Evolutionary conservation across 2,329 filamentous ascomycete species (phyloP).

Genomic region (Dissoconium aciculare): DNA sequence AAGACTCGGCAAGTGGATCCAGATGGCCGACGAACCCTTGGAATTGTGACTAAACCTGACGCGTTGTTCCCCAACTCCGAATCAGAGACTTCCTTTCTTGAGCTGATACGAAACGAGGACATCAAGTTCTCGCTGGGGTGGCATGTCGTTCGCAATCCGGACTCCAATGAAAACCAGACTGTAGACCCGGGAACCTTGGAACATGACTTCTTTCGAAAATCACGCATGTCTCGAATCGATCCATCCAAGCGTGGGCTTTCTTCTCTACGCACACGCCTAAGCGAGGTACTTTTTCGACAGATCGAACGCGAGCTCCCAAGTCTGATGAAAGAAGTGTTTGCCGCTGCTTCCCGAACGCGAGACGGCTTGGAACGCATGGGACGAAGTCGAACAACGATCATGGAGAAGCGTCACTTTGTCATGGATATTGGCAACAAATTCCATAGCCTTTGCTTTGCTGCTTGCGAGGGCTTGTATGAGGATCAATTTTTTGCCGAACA

Average conservation of each 20-base stretch:
- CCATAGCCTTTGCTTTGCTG: constrained; percentile 31
- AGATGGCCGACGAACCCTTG: constrained; percentile 35
- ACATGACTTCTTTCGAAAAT: not conserved
- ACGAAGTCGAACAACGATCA: constrained; percentile 28
- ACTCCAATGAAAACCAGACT: not conserved
- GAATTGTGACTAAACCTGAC: constrained; percentile 46
- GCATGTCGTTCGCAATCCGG: constrained; percentile 29
- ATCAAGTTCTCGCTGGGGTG: constrained; percentile 34
- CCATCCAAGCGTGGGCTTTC: not conserved
- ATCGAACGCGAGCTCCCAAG: constrained; percentile 24
- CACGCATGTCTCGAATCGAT: not conserved
- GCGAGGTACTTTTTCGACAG: constrained; percentile 12
- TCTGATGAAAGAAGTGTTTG: constrained; percentile 21
- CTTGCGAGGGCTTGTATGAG: constrained; percentile 39
- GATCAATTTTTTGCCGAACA: constrained; percentile 36
- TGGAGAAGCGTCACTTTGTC: constrained; percentile 37
- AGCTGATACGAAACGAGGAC: constrained; percentile 27
- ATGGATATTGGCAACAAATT: constrained; percentile 33
- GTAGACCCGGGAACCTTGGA: not conserved
- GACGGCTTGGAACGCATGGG: constrained; percentile 35
- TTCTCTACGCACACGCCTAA: constrained; percentile 1
- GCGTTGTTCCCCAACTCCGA: constrained; percentile 25
- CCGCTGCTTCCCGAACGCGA: constrained; percentile 16
- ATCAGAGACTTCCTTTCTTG: constrained; percentile 29
- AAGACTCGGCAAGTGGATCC: constrained; percentile 34